Percentiles rank a stretch among this genome's conserved stretches.
Conservation (phyloP, 352 stramenopile genomes). For the Phytophthora sp. region DNA sequence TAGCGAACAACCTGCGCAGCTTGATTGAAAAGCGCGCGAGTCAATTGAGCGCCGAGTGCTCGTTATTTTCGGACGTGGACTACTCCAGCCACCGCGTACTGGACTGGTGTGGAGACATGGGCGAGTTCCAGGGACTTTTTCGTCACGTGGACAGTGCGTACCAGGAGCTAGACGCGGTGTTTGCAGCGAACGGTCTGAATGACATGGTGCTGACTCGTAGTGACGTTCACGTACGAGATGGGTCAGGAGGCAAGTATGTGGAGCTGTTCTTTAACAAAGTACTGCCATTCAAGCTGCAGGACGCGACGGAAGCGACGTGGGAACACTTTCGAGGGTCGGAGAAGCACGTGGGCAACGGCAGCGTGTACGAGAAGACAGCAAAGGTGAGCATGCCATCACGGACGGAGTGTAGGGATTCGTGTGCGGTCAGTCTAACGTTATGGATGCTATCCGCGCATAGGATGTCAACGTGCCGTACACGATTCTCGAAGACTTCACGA, state of each 20-base stretch:
- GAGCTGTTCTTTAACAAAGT: slow-evolving; percentile 49
- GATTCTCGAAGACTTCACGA: slow-evolving; percentile 40
- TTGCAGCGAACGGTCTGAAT: slow-evolving; percentile 31
- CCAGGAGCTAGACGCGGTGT: slow-evolving; percentile 33
- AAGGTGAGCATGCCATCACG: slow-evolving; percentile 16
- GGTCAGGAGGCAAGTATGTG: slow-evolving; percentile 31
- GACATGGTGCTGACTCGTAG: slow-evolving; percentile 33
- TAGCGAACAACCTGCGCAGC: slow-evolving; percentile 14
- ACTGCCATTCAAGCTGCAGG: slow-evolving; percentile 46
- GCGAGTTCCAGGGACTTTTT: slow-evolving; percentile 37
- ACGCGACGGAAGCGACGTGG: slow-evolving; percentile 38
- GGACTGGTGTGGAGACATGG: slow-evolving; percentile 23
- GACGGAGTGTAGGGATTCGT: not conserved
- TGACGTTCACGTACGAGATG: slow-evolving; percentile 40
- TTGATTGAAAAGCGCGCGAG: slow-evolving; percentile 31
- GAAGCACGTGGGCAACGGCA: slow-evolving; percentile 38
- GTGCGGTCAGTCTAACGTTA: not conserved
- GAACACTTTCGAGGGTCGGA: slow-evolving; percentile 39
- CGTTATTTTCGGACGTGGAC: slow-evolving; percentile 19
- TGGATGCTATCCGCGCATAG: slow-evolving; percentile 23
- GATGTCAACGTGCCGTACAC: slow-evolving; percentile 36
- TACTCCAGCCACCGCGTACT: slow-evolving; percentile 17
- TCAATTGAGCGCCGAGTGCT: slow-evolving; percentile 27
- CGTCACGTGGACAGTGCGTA: slow-evolving; percentile 31
- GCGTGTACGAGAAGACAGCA: slow-evolving; percentile 36